These are phyloP conservation scores for Termitomyces sp. DNA, from an alignment of 768 basidiomycete species.

Conservation along the genomic window DNA sequence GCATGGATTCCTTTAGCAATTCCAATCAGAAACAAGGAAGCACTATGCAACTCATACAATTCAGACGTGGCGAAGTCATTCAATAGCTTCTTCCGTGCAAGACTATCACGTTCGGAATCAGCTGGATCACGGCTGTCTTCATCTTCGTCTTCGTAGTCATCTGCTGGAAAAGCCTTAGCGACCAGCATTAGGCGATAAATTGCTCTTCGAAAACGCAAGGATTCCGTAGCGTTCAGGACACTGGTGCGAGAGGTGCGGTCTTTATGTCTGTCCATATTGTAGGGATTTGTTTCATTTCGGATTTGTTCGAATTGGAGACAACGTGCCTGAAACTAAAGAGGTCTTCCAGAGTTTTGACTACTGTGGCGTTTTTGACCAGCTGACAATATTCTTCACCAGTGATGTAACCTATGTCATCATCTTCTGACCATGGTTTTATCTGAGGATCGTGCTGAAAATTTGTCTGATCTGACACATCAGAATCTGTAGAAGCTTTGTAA, in stretches of 20 bases:
- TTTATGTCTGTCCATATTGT: conserved; percentile 30
- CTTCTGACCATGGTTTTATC: conserved; percentile 7
- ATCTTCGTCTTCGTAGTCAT: conserved; percentile 1
- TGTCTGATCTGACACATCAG: not conserved
- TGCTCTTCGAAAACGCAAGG: conserved; percentile 19
- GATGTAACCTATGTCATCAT: conserved; percentile 15
- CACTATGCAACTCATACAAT: conserved; percentile 14
- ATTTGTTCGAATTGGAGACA: not conserved
- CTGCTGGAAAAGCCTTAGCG: conserved; percentile 8
- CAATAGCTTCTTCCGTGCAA: conserved; percentile 9
- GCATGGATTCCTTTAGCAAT: conserved; percentile 3
- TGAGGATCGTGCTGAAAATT: not conserved
- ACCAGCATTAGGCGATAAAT: conserved; percentile 16
- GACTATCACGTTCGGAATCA: not conserved
- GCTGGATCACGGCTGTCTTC: conserved; percentile 5
- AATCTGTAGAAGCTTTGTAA: conserved; percentile 5
- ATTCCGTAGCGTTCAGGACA: conserved; percentile 26
- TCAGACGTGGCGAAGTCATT: conserved; percentile 7
- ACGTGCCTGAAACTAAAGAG: conserved; percentile 37
- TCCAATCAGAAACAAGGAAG: conserved; percentile 13
- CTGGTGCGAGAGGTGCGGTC: conserved; percentile 29
- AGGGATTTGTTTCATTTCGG: not conserved
- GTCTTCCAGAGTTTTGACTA: conserved; percentile 28
- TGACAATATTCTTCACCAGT: conserved; percentile 17
- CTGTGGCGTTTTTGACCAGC: conserved; percentile 21